Base-by-base conservation (phyloP, 495 filamentous ascomycete species). In the Clavariopsis aquatica region DNA sequence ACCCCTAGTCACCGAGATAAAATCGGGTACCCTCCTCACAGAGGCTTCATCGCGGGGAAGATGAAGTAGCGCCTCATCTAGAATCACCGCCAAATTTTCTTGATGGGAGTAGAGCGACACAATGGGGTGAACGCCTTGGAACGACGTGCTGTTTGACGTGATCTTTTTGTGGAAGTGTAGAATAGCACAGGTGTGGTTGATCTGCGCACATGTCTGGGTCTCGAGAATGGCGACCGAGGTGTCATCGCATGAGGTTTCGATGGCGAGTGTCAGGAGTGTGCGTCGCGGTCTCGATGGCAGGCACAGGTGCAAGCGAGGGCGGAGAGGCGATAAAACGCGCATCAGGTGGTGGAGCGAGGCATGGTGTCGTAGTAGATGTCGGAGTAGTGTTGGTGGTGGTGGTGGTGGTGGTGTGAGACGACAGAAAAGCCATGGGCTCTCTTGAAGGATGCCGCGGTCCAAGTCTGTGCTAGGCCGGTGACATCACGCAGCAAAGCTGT, bases 171-270 rank as follows among this genome's bases (percentile, higher is more conserved):
- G 86, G 77, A 93, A 96, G 73, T 87, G 84, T 0, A 96, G 82
- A 7, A 74, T 74, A 71, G 28, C 64, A 71, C 41, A 17, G 19
- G 61, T 53, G 17, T 23, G 24, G 22, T 22, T 34, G 17, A 47
- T 20, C 23, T 15, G 10, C 60, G 56, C 1, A 15, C 52, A 24
- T 57, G 29, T 52, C 17, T 9, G 29, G 57, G 83, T 89, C 61
- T 90, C 82, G 15, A 98, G 80, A 49, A 98, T 76, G 22, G 93
- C 90, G 7, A 98, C 92, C 45, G 89, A 93, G 1, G 93, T 96
- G 78, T 98, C 94, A 76, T 98, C 94, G 80, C 87, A 98, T n/a
- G 93, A 96, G 17, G 89, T 90, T 78, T 98, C 93, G 72, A 98
- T 96, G 19, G 90, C 93, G 34, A 98, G 85, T 0, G 90, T 93